Base-by-base conservation (phyloP, 108 stramenopile genomes). In the Cylindrotheca fusiformis region DNA sequence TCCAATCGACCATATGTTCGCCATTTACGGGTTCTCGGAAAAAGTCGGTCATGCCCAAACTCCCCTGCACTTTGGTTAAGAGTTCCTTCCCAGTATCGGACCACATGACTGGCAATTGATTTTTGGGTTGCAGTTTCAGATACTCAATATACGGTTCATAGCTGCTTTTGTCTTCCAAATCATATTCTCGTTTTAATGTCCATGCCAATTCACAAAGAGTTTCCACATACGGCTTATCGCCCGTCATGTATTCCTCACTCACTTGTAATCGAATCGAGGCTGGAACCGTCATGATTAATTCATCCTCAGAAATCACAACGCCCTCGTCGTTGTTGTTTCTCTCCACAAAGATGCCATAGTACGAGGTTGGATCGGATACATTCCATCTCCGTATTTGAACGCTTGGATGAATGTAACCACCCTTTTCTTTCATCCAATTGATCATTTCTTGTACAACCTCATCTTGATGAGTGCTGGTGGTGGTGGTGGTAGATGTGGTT, bases 101-200 rank as follows among this genome's bases (percentile, higher is more conserved):
- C 71, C 75, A 85, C 31, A 68, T 78, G 17, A 75, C 68, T 19
- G 80, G 78, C 21, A 65, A 36, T 18, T 73, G 73, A 47, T 68
- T 64, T 8, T 52, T 44, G 26, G 69, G 63, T 67, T 79, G 78
- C 52, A 60, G 65, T 25, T 68, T 55, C 2, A 85, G 68, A 33
- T 85, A 85, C 22, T 69, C 71, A 54, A 81, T 61, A 32, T 80
- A 85, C 2, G 84, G 84, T 22, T 75, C 84, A 45, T 65, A 79
- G 8, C 48, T 26, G 26, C 55, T 56, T 8, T 52, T 28, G 22
- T 51, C 48, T 27, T 63, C 71, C n/a, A 52, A 48, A 21, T 63
- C 53, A 54, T 63, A 48, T 52, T 63, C 71, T 21, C 57, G 50
- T 29, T 41, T 41, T 14, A 41, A 41, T 14, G 36, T 41, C 36